Base-by-base conservation (phyloP, 805 yeast genomes). In the Yarrowia bubula region DNA sequence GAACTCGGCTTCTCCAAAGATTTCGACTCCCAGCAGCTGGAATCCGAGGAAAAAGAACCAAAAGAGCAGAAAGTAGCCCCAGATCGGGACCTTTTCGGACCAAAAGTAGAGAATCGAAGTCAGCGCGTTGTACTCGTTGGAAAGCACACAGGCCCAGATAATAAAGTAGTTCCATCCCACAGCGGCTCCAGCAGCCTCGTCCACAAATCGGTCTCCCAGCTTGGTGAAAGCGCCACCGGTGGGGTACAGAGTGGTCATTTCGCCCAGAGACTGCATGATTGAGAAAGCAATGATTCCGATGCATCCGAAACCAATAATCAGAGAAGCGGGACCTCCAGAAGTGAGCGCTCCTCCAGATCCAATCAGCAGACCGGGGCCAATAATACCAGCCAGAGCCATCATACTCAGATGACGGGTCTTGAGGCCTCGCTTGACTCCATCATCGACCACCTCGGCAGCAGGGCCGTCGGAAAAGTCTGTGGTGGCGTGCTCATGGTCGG, bases 341-440 rank as follows among this genome's bases (percentile, higher is more conserved):
- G 78, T 74, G 44, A 84, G 75, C 6, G 86, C 80, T 38, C 79
- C 79, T 14, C 86, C 85, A 0, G 84, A 78, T 35, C 85, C 83
- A 37, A 90, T 88, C 67, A 90, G 85, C 61, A 90, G 79, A 72
- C 95, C 96, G 8, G 93, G 87, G 70, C 96, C 96, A 69, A 90
- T 89, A 67, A 88, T 83, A 47, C 93, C 92, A 69, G 93, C 95
- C 67, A 89, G 79, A 60, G 95, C 92, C 76, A 89, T 89, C 90
- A 88, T 86, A 67, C 87, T 86, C 69, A 89, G 75, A 73, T 89
- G 93, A 72, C 92, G 80, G 47, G 84, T 81, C 70, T 83, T 84
- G 61, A 87, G 73, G 13, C 78, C 79, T 9, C 79, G 73, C 65
- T 72, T 73, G 28, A 77, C 78, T 3, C 78, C 78, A 2, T 74